Percentiles rank a stretch among this genome's conserved stretches.
phyloP scores from a whole-genome alignment of 2,329 filamentous ascomycete genomes.

The Exophiala xenobiotica region DNA sequence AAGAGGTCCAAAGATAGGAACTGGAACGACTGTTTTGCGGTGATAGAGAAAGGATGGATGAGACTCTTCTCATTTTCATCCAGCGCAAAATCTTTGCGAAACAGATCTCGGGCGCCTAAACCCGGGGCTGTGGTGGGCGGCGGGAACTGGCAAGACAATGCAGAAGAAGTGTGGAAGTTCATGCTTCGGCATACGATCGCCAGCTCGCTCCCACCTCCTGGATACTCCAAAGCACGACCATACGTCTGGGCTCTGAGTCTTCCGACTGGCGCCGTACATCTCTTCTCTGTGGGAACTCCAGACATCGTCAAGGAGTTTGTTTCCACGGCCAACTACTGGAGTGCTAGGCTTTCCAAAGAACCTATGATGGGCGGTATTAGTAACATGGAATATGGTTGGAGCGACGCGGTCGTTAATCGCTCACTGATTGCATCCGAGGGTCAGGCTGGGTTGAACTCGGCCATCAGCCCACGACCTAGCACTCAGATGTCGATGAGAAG shows the following conservation, averaged over 20 bases:
- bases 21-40: slow-evolving; percentile 93
- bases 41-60: slow-evolving; percentile 91
- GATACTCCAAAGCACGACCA: slow-evolving; percentile 85
- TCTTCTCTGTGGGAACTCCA: slow-evolving; percentile 96
- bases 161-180: slow-evolving; percentile 83
- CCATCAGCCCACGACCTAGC: slow-evolving; percentile 50
- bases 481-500: slow-evolving; percentile 63
- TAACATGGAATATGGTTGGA: slow-evolving; percentile 98
- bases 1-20: slow-evolving; percentile 92
- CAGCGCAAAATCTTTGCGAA: slow-evolving; percentile 69
- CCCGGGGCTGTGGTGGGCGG: slow-evolving; percentile 77
- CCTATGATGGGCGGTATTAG: slow-evolving; percentile 89
- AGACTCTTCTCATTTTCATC: slow-evolving; percentile 89
- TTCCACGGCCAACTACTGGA: slow-evolving; percentile 95
- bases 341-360: slow-evolving; percentile 87
- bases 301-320: slow-evolving; percentile 96
- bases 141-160: slow-evolving; percentile 97
- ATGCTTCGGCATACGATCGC: slow-evolving; percentile 88
- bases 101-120: slow-evolving; percentile 59
- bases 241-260: slow-evolving; percentile 93
- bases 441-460: slow-evolving; percentile 36
- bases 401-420: slow-evolving; percentile 75
- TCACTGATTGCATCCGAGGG: slow-evolving; percentile 63
- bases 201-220: slow-evolving; percentile 82
- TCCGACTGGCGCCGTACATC: slow-evolving; percentile 87